A percentile compares a stretch with the other conserved stretches of the same genome.
Evolutionary conservation across 345 rosid genomes (phyloP).

Genomic region (Lepidium didymum): DNA sequence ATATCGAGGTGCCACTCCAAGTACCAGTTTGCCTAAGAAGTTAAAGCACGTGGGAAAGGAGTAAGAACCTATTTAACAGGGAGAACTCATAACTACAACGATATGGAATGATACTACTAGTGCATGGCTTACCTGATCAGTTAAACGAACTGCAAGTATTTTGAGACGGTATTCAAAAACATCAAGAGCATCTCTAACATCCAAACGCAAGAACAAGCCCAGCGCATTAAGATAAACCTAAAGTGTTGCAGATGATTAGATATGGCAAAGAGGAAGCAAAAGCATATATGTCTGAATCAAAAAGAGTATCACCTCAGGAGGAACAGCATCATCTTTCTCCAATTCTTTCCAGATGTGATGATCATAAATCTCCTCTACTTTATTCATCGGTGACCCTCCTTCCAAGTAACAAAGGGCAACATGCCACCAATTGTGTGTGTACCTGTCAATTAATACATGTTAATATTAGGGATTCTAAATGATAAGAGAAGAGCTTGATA

Average conservation of each 20-base stretch:
- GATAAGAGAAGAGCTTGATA: neutral
- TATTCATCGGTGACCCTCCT: constrained; percentile 60
- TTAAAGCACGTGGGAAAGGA: neutral
- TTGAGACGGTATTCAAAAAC: constrained; percentile 48
- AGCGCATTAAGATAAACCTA: constrained; percentile 80
- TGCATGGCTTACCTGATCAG: constrained; percentile 44
- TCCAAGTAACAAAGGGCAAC: constrained; percentile 90
- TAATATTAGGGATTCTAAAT: neutral
- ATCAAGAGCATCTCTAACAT: constrained; percentile 47
- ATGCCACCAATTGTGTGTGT: constrained; percentile 98
- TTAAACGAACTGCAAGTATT: constrained; percentile 37
- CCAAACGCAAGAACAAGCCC: constrained; percentile 60
- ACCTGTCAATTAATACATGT: constrained; percentile 32
- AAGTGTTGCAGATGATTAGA: constrained; percentile 14
- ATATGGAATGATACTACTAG: neutral
- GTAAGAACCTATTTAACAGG: neutral
- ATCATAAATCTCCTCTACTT: constrained; percentile 63
- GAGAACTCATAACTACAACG: neutral
- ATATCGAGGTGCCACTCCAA: constrained; percentile 77
- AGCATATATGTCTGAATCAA: neutral
- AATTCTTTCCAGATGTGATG: constrained; percentile 70
- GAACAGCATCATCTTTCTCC: constrained; percentile 44
- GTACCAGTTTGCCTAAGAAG: constrained; percentile 59
- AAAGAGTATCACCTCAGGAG: constrained; percentile 42
- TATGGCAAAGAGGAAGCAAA: neutral